Base-by-base conservation (phyloP, 2,329 filamentous ascomycete genomes). In the Macrophomina phaseolina region DNA sequence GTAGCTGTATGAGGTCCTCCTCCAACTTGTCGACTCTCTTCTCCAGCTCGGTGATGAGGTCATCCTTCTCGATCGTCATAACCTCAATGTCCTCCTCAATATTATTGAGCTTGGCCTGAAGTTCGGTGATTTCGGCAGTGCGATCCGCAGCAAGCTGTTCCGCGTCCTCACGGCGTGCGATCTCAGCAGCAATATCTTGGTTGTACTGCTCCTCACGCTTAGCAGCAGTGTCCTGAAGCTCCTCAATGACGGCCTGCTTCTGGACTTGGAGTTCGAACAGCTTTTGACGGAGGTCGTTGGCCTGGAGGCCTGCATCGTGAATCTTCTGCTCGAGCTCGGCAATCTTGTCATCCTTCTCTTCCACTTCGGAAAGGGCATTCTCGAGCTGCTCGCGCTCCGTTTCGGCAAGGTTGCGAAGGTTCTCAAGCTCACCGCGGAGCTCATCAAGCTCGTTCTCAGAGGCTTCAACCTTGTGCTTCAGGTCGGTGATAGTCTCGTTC, bases 261-360 rank as follows among this genome's bases (percentile, higher is more conserved):
- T 79, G 73, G 68, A 81, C 76, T 72, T 84, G 82, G 2, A 80
- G 73, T 58, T 81, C 75, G 71, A 81, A 83, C 5, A 84, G 72
- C 71, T 83, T 84, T 64, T 80, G 77, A 3, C 82, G 81, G 32
- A 84, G 77, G 69, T 82, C 77, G 38, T 84, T 83, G n/a, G 81
- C 81, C 67, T 82, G 77, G 16, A 79, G 73, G 48, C 82, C 81
- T n/a, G 75, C 71, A 23, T 78, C 74, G 28, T 78, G 76, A 5
- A 83, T 71, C 64, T 78, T 78, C 30, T 74, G 63, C 23, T 81
- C 76, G 28, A 83, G 75, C 6, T 77, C 76, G 5, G 77, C 78
- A 51, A 84, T 78, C 64, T 79, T 72, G 7, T 73, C 74, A 64
- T 81, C 79, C 30, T 77, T 76, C 11, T 79, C 76, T 40, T 83